phyloP scores from a whole-genome alignment of 2,329 filamentous ascomycete species.

The Penicillium sp. region DNA sequence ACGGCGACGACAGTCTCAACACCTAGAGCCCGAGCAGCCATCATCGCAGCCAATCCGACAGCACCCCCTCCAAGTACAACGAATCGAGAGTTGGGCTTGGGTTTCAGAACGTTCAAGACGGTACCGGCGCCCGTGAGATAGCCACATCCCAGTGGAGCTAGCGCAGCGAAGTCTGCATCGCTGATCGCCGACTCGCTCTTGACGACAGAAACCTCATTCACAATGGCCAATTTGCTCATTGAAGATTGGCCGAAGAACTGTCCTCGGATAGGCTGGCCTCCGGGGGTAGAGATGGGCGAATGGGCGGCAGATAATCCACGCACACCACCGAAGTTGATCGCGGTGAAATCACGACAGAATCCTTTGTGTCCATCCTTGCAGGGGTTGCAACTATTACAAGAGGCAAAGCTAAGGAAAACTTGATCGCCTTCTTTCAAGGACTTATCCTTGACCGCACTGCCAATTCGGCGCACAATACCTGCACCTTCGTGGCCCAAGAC shows the following conservation, averaged over 20 bases:
- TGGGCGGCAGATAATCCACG: conserved; percentile 15
- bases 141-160: conserved; percentile 34
- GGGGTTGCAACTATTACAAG: conserved; percentile 20
- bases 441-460: conserved; percentile 23
- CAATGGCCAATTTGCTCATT: conserved; percentile 32
- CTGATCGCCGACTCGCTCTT: conserved; percentile 17
- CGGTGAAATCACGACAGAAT: conserved; percentile 21
- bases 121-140: conserved; percentile 36
- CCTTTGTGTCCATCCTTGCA: conserved; percentile 21
- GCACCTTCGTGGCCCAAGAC: conserved; percentile 29
- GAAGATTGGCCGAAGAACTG: conserved; percentile 40
- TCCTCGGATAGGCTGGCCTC: conserved; percentile 23
- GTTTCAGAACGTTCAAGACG: conserved; percentile 29
- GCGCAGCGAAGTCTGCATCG: conserved; percentile 22
- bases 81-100: conserved; percentile 18
- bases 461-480: conserved; percentile 30
- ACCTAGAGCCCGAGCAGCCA: conserved; percentile 22
- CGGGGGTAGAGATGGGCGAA: conserved; percentile 21
- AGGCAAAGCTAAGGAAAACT: conserved; percentile 28
- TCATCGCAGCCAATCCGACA: conserved; percentile 20
- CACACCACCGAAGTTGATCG: conserved; percentile 27
- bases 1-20: conserved; percentile 43
- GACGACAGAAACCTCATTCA: conserved; percentile 30
- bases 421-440: conserved; percentile 32
- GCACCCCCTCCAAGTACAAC: conserved; percentile 33